Percentiles rank a stretch among this genome's conserved stretches.
phyloP scores from a whole-genome alignment of 2,329 filamentous ascomycete genomes.

The Dichotomopilus funicola region DNA sequence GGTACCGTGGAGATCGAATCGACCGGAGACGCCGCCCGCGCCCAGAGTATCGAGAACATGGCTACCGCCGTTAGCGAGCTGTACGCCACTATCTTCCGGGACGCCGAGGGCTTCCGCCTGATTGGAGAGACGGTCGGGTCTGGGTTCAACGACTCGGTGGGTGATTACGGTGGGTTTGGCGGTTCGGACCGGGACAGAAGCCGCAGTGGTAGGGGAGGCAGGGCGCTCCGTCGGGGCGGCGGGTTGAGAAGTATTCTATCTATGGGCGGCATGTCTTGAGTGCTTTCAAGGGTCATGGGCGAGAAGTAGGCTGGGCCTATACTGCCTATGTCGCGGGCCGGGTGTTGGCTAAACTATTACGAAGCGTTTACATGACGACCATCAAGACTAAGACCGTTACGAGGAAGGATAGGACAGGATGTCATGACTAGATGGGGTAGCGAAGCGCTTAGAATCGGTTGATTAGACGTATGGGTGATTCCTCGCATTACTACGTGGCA shows the following conservation, averaged over 20 bases:
- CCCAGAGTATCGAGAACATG: constrained; percentile 67
- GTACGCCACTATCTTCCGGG: constrained; percentile 66
- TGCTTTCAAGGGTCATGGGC: neutral
- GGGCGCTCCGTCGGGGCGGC: constrained; percentile 6
- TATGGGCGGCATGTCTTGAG: neutral
- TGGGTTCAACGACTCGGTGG: constrained; percentile 8
- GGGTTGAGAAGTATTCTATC: neutral
- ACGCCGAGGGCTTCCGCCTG: constrained; percentile 62
- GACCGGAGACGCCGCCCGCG: constrained; percentile 64
- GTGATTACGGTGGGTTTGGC: constrained; percentile 6
- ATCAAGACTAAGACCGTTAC: too few species aligned
- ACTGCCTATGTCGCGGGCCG: neutral
- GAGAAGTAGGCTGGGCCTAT: too few species aligned
- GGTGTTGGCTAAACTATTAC: neutral
- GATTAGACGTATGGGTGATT: too few species aligned
- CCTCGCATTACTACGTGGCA: too few species aligned
- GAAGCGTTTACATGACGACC: neutral
- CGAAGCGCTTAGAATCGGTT: too few species aligned
- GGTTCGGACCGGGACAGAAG: constrained; percentile 1
- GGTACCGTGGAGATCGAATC: constrained; percentile 78
- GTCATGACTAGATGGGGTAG: too few species aligned
- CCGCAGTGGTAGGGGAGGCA: neutral
- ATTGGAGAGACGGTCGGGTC: constrained; percentile 31
- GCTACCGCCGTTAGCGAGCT: constrained; percentile 62
- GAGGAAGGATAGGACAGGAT: too few species aligned